Conservation (phyloP, 192 early-diverging fungal genomes). For the Umbelopsis ramanniana region DNA sequence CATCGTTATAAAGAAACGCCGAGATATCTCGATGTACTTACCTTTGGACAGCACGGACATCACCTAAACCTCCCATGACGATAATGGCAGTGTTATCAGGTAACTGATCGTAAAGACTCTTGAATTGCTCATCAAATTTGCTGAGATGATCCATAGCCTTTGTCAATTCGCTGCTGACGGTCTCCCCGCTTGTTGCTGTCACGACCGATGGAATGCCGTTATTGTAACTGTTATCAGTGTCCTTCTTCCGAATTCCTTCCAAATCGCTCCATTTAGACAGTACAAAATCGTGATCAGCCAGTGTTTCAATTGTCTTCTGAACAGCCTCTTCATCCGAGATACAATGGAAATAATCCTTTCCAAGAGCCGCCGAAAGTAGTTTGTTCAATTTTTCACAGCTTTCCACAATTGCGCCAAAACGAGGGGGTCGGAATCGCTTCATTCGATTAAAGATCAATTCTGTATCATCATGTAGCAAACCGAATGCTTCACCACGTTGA, state of each 20-base stretch:
- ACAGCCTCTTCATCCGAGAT: constrained; percentile 27
- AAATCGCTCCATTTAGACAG: background rate
- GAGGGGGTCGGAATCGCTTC: constrained; percentile 26
- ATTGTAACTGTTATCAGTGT: background rate
- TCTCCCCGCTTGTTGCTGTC: background rate
- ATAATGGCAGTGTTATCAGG: constrained; percentile 43
- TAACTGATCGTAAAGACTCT: constrained; percentile 34
- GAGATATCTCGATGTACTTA: constrained; percentile 1
- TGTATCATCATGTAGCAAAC: constrained; percentile 37
- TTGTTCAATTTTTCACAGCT: constrained; percentile 30
- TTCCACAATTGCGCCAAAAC: constrained; percentile 33
- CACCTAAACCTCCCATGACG: constrained; percentile 46
- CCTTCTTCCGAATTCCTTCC: background rate
- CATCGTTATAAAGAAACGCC: too few species aligned
- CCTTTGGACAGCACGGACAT: constrained; percentile 38
- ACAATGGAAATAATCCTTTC: constrained; percentile 33
- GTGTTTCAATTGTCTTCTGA: background rate
- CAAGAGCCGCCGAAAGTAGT: constrained; percentile 29
- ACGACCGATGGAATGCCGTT: background rate
- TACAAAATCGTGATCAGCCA: constrained; percentile 20
- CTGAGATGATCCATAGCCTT: constrained; percentile 21
- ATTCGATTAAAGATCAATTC: constrained; percentile 48
- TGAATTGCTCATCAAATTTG: constrained; percentile 42
- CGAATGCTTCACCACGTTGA: constrained; percentile 41
- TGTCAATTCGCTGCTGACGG: background rate